Base-by-base conservation (phyloP, 2,329 filamentous ascomycete species). In the Sclerotinia glacialis region DNA sequence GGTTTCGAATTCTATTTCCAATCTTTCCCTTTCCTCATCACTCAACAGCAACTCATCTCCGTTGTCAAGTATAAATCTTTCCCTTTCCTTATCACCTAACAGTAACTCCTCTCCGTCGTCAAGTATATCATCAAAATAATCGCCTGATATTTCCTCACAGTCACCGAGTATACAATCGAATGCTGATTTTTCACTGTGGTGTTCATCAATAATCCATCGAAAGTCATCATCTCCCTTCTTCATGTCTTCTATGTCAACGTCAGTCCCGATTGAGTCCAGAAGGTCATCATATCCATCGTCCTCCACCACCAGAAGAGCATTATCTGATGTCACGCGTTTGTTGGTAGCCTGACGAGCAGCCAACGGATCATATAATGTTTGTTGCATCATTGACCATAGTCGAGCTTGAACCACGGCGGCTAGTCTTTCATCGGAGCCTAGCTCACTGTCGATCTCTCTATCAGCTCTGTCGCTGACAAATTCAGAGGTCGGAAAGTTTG, bases 351-450 rank as follows among this genome's bases (percentile, higher is more conserved):
- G 68, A 28, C 64, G 66, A 3, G 63, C 66, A 18, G 67, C 66
- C 21, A 64, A 55, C 6, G 66, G 52, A 47, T 73, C 65, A 47
- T 70, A 70, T 11, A 74, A 28, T 11, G 68, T 70, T 44, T 49
- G 67, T 40, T 73, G 72, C 71, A 73, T 74, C 69, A 74, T 74
- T 14, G 53, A 58, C 72, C 72, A 75, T 23, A 74, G 18, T 34
- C 68, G 68, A 3, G 65, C 47, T 52, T 72, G 65, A 26, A 73
- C 65, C 8, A 72, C 70, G 2, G 66, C 64, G 12, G 66, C 53
- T 23, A 74, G 50, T 3, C 61, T 47, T 18, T 67, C 40, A 16
- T 26, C 59, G 18, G 67, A 65, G 9, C 68, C 68, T 47, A 28
- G 12, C n/a, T 67, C 31, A 18, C 55, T 42, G 26, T 58, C 49